Conservation (phyloP, 257 asterid genomes). For the Salvia hispanica region DNA sequence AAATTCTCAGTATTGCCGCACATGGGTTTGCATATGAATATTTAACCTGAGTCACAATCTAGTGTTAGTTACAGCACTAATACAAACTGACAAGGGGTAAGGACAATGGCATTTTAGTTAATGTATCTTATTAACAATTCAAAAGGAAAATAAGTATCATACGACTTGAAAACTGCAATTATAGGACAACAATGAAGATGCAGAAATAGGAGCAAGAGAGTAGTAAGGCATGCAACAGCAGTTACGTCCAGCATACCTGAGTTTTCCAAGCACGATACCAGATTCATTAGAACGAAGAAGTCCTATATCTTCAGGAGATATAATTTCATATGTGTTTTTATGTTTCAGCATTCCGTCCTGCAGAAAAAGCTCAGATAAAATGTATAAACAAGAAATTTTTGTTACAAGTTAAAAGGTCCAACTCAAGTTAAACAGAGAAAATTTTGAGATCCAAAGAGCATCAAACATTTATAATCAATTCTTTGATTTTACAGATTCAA, state of each 20-base stretch:
- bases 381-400: background rate
- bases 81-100: background rate
- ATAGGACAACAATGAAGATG: conserved; percentile 1
- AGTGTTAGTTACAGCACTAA: background rate
- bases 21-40: too few relatives aligned
- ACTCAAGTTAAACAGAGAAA: too few relatives aligned
- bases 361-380: conserved; percentile 25
- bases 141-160: conserved; percentile 14
- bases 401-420: background rate
- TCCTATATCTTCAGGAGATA: conserved; percentile 96
- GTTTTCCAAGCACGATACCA: conserved; percentile 97
- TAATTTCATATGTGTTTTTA: conserved; percentile 86
- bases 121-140: background rate
- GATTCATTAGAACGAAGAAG: conserved; percentile 83
- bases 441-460: too few relatives aligned
- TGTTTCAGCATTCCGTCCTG: conserved; percentile 98
- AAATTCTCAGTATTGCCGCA: too few relatives aligned
- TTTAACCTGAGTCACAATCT: background rate
- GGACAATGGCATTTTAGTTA: background rate
- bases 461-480: too few relatives aligned
- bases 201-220: background rate
- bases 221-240: background rate
- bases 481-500: too few relatives aligned
- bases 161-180: conserved; percentile 7
- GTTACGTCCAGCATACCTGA: conserved; percentile 56